Evolutionary conservation across 1,284 basidiomycete species (phyloP).

Genomic region (Moesziomyces sp.): DNA sequence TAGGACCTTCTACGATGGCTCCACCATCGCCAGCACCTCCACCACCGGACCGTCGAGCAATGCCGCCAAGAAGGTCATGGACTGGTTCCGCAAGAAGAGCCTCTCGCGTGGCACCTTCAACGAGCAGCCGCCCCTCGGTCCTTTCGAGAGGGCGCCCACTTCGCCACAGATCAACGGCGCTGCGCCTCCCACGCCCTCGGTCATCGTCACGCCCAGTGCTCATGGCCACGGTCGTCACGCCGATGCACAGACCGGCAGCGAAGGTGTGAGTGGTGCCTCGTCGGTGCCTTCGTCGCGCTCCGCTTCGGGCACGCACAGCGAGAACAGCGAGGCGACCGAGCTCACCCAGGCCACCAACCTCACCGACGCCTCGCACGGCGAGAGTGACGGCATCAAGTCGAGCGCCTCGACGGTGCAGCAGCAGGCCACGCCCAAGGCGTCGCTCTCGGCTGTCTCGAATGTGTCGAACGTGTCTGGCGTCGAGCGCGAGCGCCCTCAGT

Average conservation of each 20-base stretch:
- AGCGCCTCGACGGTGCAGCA: conserved; percentile 59
- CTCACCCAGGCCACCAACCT: conserved; percentile 38
- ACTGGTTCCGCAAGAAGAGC: conserved; percentile 74
- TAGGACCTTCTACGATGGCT: conserved; percentile 42
- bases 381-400: conserved; percentile 50
- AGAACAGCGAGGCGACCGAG: conserved; percentile 52
- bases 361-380: conserved; percentile 26
- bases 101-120: conserved; percentile 67
- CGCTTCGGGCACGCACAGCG: conserved; percentile 65
- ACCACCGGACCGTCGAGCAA: conserved; percentile 69
- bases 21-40: conserved; percentile 50
- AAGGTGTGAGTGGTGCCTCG: conserved; percentile 21
- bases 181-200: conserved; percentile 20
- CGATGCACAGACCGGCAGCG: conserved; percentile 29
- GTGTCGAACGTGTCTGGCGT: conserved; percentile 21
- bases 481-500: conserved; percentile 12
- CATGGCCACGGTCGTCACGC: conserved; percentile 26
- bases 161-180: conserved; percentile 11
- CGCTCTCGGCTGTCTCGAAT: conserved; percentile 38
- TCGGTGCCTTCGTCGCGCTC: conserved; percentile 61
- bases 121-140: conserved; percentile 58
- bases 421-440: conserved; percentile 56
- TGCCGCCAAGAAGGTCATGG: conserved; percentile 75
- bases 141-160: conserved; percentile 42
- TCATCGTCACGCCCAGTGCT: conserved; percentile 39